Conservation (phyloP, 257 asterid species). For the Solanum appendiculatum region DNA sequence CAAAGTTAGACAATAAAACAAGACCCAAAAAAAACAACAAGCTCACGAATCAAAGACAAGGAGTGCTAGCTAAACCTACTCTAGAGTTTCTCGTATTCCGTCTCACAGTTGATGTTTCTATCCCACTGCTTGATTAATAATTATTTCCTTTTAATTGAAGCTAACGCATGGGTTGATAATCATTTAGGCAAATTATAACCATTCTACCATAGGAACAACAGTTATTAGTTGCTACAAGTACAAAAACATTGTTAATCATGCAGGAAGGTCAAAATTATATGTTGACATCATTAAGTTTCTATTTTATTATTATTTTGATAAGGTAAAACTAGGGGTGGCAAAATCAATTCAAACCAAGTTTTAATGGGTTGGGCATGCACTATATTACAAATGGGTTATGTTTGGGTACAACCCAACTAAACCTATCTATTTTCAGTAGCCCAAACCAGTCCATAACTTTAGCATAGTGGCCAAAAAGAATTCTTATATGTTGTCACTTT, state of each 20-base stretch:
- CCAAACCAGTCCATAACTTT: background rate
- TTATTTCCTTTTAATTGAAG: background rate
- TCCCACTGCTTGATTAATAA: background rate
- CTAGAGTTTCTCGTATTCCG: background rate
- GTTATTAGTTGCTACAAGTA: background rate
- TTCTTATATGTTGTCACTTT: background rate
- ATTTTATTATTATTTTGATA: background rate
- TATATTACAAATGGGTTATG: background rate
- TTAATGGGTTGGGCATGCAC: background rate
- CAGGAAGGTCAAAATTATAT: too few species aligned
- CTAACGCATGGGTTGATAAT: background rate
- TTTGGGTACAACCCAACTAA: background rate
- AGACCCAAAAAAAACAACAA: background rate
- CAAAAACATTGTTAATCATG: background rate
- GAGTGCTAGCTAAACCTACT: background rate
- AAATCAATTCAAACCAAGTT: background rate
- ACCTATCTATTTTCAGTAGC: background rate
- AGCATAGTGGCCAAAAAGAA: background rate
- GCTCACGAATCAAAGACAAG: background rate
- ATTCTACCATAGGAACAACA: background rate
- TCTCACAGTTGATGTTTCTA: background rate
- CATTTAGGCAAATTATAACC: background rate
- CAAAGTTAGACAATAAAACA: background rate
- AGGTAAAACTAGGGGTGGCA: background rate
- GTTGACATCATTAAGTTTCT: too few species aligned